Conservation (phyloP, 2,329 filamentous ascomycete genomes). For the Chlorencoelia australis region DNA sequence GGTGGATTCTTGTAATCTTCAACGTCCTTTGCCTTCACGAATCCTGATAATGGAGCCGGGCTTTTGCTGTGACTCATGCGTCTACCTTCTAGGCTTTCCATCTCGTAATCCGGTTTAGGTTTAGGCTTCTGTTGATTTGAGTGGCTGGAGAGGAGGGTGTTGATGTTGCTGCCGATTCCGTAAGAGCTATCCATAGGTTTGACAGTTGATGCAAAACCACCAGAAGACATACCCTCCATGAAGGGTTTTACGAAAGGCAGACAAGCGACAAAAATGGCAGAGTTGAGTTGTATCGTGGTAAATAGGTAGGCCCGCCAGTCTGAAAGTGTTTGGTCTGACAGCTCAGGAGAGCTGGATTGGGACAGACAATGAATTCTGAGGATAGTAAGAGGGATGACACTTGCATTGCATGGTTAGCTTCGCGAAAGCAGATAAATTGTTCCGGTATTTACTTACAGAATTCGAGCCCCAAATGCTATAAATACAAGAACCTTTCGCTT, state of each 20-base stretch:
- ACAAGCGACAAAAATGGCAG: conserved; percentile 15
- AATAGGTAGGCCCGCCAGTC: conserved; percentile 10
- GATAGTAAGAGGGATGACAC: conserved; percentile 27
- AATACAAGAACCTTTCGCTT: conserved; percentile 24
- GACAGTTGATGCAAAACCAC: conserved; percentile 10
- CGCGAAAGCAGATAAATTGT: neutral
- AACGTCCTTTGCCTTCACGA: conserved; percentile 1
- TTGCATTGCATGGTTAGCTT: conserved; percentile 8
- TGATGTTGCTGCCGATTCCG: conserved; percentile 7
- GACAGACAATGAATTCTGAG: conserved; percentile 12
- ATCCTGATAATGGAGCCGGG: conserved; percentile 2
- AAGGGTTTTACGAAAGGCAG: conserved; percentile 18
- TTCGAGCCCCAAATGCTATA: conserved; percentile 14
- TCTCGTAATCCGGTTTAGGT: too few species aligned
- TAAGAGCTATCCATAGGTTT: conserved; percentile 11
- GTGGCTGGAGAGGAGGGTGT: conserved; percentile 5
- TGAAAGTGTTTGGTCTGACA: conserved; percentile 11
- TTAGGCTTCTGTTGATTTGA: too few species aligned
- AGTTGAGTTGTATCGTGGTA: conserved; percentile 16
- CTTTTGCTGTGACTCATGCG: conserved; percentile 1
- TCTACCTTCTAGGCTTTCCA: conserved; percentile 4
- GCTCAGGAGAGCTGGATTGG: conserved; percentile 2
- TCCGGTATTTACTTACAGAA: conserved; percentile 28
- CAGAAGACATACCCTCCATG: conserved; percentile 15
- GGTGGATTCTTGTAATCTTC: conserved; percentile 1